phyloP scores from a whole-genome alignment of 2,329 filamentous ascomycete species.

The Curvularia spicifera region DNA sequence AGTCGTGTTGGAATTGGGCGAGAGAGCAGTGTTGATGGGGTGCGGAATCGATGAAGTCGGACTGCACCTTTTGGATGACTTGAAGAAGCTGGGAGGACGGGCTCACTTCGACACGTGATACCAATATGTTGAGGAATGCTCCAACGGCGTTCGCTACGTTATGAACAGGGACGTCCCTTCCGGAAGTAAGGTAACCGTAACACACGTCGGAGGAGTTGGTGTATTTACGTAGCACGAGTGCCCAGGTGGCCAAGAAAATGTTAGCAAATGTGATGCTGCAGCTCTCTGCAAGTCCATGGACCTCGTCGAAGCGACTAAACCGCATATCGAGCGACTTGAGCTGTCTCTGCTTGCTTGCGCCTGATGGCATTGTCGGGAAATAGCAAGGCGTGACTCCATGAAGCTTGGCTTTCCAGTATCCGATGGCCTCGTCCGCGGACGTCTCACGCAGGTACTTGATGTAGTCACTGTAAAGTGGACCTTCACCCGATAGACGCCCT shows the following conservation, averaged over 20 bases:
- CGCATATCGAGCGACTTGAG: conserved; percentile 39
- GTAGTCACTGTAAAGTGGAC: conserved; percentile 46
- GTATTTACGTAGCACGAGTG: conserved; percentile 40
- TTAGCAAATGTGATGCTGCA: conserved; percentile 42
- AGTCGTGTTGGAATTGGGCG: conserved; percentile 57
- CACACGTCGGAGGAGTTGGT: conserved; percentile 42
- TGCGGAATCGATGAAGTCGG: conserved; percentile 41
- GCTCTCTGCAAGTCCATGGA: conserved; percentile 37
- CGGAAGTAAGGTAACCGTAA: conserved; percentile 48
- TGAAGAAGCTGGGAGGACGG: conserved; percentile 25
- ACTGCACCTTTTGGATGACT: conserved; percentile 38
- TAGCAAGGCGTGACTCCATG: conserved; percentile 41
- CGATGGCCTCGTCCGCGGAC: conserved; percentile 27
- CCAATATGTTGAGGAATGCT: conserved; percentile 53
- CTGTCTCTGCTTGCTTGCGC: conserved; percentile 32
- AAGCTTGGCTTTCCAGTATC: conserved; percentile 44
- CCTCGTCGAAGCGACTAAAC: conserved; percentile 39
- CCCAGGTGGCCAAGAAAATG: conserved; percentile 43
- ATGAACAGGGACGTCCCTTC: conserved; percentile 54
- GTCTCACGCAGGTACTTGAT: conserved; percentile 41
- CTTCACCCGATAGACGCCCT: conserved; percentile 29
- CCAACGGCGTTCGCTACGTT: conserved; percentile 57
- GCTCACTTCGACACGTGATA: conserved; percentile 32
- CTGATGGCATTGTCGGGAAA: conserved; percentile 37
- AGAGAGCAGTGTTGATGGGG: conserved; percentile 45